phyloP scores from a whole-genome alignment of 2,329 filamentous ascomycete species.

The Raffaelea ambrosiae region DNA sequence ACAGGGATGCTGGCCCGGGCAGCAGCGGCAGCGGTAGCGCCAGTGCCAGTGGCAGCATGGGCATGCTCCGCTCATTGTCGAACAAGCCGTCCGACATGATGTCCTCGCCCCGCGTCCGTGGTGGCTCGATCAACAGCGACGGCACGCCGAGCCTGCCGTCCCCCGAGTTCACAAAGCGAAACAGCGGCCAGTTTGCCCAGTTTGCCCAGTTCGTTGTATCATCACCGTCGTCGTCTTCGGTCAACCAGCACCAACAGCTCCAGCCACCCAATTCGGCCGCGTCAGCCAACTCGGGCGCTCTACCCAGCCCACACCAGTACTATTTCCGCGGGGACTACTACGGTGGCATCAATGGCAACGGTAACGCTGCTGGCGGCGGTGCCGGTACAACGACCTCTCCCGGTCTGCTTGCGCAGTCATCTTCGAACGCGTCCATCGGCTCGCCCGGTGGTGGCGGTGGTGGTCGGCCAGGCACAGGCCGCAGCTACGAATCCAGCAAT shows the following conservation, averaged over 20 bases:
- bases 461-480: conserved; percentile 49
- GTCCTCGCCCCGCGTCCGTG: conserved; percentile 41
- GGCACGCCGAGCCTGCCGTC: conserved; percentile 54
- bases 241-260: neutral
- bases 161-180: conserved; percentile 53
- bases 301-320: conserved; percentile 42
- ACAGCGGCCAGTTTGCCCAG: conserved; percentile 59
- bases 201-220: conserved; percentile 45
- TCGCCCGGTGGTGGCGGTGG: conserved; percentile 28
- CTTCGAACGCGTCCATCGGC: conserved; percentile 36
- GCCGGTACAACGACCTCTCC: conserved; percentile 49
- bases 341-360: conserved; percentile 18
- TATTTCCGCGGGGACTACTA: conserved; percentile 47
- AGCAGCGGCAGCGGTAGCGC: conserved; percentile 3
- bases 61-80: conserved; percentile 36
- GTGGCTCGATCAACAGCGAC: conserved; percentile 55
- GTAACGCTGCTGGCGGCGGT: neutral
- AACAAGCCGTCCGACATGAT: conserved; percentile 33
- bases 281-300: neutral
- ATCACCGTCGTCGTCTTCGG: conserved; percentile 25
- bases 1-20: conserved; percentile 54
- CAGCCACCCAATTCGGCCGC: neutral
- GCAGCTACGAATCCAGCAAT: conserved; percentile 44
- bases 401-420: conserved; percentile 28
- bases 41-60: neutral